These are phyloP conservation scores for Dillenia turbinata DNA, from an alignment of 164 flowering plant genomes.

Conservation along the genomic window DNA sequence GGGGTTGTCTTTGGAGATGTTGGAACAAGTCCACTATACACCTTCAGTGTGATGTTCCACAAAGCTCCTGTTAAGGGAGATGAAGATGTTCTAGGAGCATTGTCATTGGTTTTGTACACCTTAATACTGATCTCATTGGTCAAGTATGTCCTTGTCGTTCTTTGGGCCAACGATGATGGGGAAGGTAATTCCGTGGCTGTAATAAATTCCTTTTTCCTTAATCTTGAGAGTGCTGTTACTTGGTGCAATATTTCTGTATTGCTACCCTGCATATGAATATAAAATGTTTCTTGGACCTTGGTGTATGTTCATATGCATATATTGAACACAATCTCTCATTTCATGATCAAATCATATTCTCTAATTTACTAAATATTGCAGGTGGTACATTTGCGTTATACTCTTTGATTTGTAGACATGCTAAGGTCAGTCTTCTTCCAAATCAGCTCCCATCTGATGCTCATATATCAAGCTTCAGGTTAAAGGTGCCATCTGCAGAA, in stretches of 20 bases:
- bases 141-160: constrained; percentile 86
- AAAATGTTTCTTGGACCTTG: too few species aligned
- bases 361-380: constrained; percentile 29
- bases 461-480: constrained; percentile 97
- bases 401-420: constrained; percentile 94
- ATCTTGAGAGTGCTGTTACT: not conserved
- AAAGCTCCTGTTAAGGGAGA: constrained; percentile 73
- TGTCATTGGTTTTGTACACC: constrained; percentile 87
- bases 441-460: constrained; percentile 97
- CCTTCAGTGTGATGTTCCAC: constrained; percentile 93
- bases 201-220: not conserved
- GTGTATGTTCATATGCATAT: too few species aligned
- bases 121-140: constrained; percentile 84
- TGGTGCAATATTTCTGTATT: too few species aligned
- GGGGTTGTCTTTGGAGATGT: constrained; percentile 99
- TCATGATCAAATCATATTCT: not conserved
- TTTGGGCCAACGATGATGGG: constrained; percentile 98
- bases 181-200: constrained; percentile 61
- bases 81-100: constrained; percentile 92
- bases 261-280: too few species aligned
- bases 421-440: constrained; percentile 97
- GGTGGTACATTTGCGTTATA: constrained; percentile 99
- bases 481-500: constrained; percentile 96
- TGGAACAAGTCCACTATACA: constrained; percentile 96
- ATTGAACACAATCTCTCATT: too few species aligned